Percentiles rank a stretch among this genome's conserved stretches.
Conservation (phyloP, 2,329 filamentous ascomycete species). For the Helicocarpus griseus region DNA sequence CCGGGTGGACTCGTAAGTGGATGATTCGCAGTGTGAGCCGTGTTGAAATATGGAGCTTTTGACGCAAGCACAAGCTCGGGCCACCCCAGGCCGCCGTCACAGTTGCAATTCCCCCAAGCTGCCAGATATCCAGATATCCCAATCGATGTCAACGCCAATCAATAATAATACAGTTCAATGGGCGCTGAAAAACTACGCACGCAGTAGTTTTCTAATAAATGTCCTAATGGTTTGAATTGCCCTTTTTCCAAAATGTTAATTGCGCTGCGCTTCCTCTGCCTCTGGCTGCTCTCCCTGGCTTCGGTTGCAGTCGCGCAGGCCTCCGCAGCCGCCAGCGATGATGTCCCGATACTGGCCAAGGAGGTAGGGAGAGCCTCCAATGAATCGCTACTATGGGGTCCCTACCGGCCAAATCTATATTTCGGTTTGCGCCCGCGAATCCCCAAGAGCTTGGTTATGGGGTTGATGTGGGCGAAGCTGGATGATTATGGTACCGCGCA, state of each 20-base stretch:
- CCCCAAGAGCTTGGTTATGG: slow-evolving; percentile 70
- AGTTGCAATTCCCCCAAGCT: no score
- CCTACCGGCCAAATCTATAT: slow-evolving; percentile 88
- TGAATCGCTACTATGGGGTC: slow-evolving; percentile 86
- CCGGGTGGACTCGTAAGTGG: no score
- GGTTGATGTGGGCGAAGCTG: slow-evolving; percentile 79
- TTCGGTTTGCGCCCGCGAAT: slow-evolving; percentile 80
- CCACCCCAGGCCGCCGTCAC: no score
- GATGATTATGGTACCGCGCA: slow-evolving; percentile 70
- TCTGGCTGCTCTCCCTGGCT: slow-evolving; percentile 17
- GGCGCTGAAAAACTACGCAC: no score
- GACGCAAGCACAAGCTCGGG: no score
- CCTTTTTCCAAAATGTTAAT: background rate
- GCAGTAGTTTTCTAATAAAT: background rate
- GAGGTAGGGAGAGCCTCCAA: slow-evolving; percentile 49
- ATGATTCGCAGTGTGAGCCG: no score
- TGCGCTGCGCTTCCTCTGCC: background rate
- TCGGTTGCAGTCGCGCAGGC: background rate
- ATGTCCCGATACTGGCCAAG: slow-evolving; percentile 27
- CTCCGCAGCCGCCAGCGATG: slow-evolving; percentile 17
- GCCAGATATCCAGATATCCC: background rate
- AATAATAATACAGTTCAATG: background rate
- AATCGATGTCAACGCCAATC: background rate
- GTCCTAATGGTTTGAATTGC: slow-evolving; percentile 1
- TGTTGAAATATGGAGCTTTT: no score